These are phyloP conservation scores for Mycena chlorophos DNA, from an alignment of 768 basidiomycete genomes.

Conservation along the genomic window DNA sequence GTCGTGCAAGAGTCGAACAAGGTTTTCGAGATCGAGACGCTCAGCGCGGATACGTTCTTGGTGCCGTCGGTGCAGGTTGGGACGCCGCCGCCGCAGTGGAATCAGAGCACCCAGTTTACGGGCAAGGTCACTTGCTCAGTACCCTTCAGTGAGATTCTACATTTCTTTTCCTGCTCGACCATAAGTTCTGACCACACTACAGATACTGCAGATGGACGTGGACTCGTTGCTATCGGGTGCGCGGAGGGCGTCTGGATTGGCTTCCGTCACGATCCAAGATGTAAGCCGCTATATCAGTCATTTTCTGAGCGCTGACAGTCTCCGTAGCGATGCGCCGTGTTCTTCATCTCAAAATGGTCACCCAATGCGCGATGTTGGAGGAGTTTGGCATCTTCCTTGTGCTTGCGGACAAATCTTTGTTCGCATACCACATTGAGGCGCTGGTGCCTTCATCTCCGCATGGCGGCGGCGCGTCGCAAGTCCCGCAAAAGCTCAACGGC, in stretches of 20 bases:
- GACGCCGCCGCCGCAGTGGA: conserved; percentile 49
- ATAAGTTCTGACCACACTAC: conserved; percentile 2
- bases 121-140: conserved; percentile 96
- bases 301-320: not conserved
- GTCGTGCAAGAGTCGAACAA: conserved; percentile 92
- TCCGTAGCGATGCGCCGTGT: conserved; percentile 91
- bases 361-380: conserved; percentile 93
- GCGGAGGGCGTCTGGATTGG: conserved; percentile 98
- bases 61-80: conserved; percentile 58
- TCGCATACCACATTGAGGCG: conserved; percentile 95
- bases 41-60: conserved; percentile 87
- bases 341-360: conserved; percentile 89
- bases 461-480: conserved; percentile 65
- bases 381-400: conserved; percentile 97
- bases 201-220: conserved; percentile 86
- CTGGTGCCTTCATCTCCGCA: conserved; percentile 85
- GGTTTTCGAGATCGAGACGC: conserved; percentile 91
- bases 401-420: conserved; percentile 89
- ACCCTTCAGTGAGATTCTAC: conserved; percentile 76
- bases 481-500: conserved; percentile 88
- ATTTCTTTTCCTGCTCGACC: not conserved
- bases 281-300: conserved; percentile 43
- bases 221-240: conserved; percentile 90
- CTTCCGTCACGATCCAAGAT: conserved; percentile 83
- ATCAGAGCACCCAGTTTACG: conserved; percentile 67